These are phyloP conservation scores for Zygosaccharomyces bisporus DNA, from an alignment of 805 yeast genomes.

Conservation along the genomic window DNA sequence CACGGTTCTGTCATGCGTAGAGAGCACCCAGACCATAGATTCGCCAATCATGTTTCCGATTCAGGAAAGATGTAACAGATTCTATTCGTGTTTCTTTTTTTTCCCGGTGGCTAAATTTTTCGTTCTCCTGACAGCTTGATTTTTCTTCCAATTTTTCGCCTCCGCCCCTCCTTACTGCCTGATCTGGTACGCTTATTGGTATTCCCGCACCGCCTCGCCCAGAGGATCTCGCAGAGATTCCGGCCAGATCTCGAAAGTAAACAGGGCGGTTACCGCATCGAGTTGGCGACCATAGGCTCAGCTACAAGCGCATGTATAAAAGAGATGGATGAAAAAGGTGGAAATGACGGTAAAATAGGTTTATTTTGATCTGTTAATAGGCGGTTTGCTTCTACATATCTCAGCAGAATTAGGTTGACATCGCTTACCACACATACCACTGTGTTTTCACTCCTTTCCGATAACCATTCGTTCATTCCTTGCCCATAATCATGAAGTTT, in stretches of 20 bases:
- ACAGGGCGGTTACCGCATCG: conserved; percentile 8
- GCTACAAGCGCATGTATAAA: conserved; percentile 4
- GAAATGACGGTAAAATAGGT: neutral
- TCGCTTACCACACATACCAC: conserved; percentile 10
- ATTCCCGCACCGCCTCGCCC: conserved; percentile 7
- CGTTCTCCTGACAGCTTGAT: neutral
- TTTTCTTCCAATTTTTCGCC: too few species aligned
- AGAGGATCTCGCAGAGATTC: neutral
- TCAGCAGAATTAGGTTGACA: neutral
- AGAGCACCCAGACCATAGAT: neutral
- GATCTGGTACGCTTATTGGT: conserved; percentile 5
- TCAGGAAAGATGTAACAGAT: conserved; percentile 1
- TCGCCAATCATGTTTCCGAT: conserved; percentile 7
- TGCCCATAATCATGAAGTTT: conserved; percentile 21
- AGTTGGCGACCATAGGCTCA: conserved; percentile 1
- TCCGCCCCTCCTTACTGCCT: neutral
- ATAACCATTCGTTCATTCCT: conserved; percentile 2
- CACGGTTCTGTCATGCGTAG: neutral
- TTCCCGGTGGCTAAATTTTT: neutral
- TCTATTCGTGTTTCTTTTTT: neutral
- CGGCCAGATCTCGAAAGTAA: conserved; percentile 7
- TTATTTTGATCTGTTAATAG: neutral
- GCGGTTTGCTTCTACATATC: conserved; percentile 8
- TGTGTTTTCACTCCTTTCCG: conserved; percentile 15
- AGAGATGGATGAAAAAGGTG: conserved; percentile 1